Evolutionary conservation across 129 eudicot genomes (phyloP), one percentile per base, ranked within the genome.

Genomic region (Saposhnikovia divaricata): DNA sequence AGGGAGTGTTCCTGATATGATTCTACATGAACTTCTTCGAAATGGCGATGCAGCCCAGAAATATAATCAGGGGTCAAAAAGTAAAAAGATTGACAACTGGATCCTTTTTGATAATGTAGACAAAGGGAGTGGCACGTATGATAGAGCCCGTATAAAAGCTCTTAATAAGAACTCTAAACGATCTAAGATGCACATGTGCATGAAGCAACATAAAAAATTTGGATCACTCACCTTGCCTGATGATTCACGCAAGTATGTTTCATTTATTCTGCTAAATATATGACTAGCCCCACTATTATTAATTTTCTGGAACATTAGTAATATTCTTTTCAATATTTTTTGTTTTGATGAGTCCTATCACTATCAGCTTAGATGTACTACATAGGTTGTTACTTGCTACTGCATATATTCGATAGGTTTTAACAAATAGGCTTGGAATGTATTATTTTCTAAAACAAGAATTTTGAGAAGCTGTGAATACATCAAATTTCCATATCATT

Each of bases 11-110:
- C 86, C 85, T 19, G 89, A 91, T 82, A 73, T 78, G 63, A 79
- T 94, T 75, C 76, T 94, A 84, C 34, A 31, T 31, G 34, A 31
- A 31, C 34, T 31, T 31, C 34, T 31, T 31, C 37, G 86, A 81
- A 90, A 87, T 55, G 96, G 98, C 7, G 98, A 94, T 84, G 84
- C 91, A 63, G 92, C 96, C 61, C 90, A 88, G 78, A 91, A 89
- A 80, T 87, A 87, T 82, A 82, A 79, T 71, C 96, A 92, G 66
- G 98, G 93, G 76, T 90, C 92, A 42, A 90, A 86, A 77, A 84
- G 82, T 79, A 81, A 83, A 84, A 92, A 94, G 84, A 76, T 87
- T 46, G 96, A 91, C 77, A 82, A 90, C 68, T 84, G 88, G 77
- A 82, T 91, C 72, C 92, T 84, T 79, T 97, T 94, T 82, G 98